Evolutionary conservation across 2,329 filamentous ascomycete genomes (phyloP), one percentile per base, ranked within the genome.

Genomic region (Claviceps digitariae): DNA sequence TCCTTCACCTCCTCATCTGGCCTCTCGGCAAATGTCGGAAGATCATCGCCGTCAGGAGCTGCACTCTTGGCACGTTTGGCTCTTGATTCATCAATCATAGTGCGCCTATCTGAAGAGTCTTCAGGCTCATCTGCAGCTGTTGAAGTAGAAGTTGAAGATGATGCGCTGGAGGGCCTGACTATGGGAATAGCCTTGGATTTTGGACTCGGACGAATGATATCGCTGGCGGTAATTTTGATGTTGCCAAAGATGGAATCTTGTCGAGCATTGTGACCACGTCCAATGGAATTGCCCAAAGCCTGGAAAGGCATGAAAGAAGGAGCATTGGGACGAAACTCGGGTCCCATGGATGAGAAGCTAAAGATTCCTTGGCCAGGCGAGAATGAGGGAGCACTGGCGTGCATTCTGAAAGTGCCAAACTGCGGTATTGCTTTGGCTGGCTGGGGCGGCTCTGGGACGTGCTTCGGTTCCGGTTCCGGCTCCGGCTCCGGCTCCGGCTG

Each of bases 101-200:
- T 40, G 27, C 82, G 79, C 17, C 83, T 82, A 56, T 83, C 75
- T 3, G 77, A 53, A n/a, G 57, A 61, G 29, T 66, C 64, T 10
- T 66, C 58, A 34, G 61, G 59, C n/a, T 56, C 55, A 20, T 60
- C 55, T 4, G 51, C 52, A 34, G 34, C 31, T n/a, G 48, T n/a
- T 25, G 66, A 63, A 17, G 67, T 64, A 2, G 66, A 67, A 53
- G 57, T 72, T 66, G 59, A 27, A 25, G 43, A 9, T 8, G 43
- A 73, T 72, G 57, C 69, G 60, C 74, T 82, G 54, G 81, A 74
- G 1, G 87, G 86, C 41, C 76, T 76, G 10, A 91, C 70, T 57
- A 95, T 94, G 0, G 90, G 86, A 52, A 95, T 79, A 10, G 89
- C 89, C 69, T 93, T 96, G 4, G 84, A 87, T 60, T 81, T 82